These are phyloP conservation scores for Heterobasidion annosum DNA, from an alignment of 1,284 basidiomycete species.

Conservation along the genomic window DNA sequence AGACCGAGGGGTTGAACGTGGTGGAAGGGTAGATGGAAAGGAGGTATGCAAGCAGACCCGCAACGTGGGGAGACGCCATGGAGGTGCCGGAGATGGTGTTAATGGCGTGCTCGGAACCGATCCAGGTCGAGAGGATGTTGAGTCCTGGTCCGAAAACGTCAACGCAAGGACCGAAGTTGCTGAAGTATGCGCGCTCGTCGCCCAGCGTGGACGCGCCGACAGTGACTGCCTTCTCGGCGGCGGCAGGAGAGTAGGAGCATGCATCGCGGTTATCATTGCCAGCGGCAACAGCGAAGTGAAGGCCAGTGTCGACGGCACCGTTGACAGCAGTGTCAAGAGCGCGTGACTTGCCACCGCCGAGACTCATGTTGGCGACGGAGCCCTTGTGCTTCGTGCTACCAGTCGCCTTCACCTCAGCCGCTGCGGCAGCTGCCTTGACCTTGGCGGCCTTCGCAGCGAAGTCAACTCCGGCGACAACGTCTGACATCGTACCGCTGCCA, in stretches of 20 bases:
- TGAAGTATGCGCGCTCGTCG: conserved; percentile 75
- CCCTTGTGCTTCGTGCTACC: conserved; percentile 56
- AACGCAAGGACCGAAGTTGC: conserved; percentile 63
- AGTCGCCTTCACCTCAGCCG: conserved; percentile 50
- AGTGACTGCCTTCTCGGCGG: conserved; percentile 59
- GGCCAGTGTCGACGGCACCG: conserved; percentile 72
- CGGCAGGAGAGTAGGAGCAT: conserved; percentile 66
- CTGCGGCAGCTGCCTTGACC: conserved; percentile 46
- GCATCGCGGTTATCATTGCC: conserved; percentile 54
- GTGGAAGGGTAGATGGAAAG: conserved; percentile 52
- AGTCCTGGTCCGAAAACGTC: conserved; percentile 71
- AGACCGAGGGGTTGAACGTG: conserved; percentile 34
- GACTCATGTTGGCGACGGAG: conserved; percentile 96
- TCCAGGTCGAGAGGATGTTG: conserved; percentile 65
- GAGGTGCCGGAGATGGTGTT: conserved; percentile 63
- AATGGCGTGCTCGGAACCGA: conserved; percentile 41
- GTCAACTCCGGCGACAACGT: conserved; percentile 83
- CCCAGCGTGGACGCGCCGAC: conserved; percentile 67
- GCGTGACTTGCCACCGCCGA: conserved; percentile 92
- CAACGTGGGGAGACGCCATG: conserved; percentile 49
- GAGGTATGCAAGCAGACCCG: conserved; percentile 67
- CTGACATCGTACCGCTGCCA: conserved; percentile 93
- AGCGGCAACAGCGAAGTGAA: conserved; percentile 95
- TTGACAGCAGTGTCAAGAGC: conserved; percentile 85
- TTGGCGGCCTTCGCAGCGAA: conserved; percentile 73